Evolutionary conservation across 352 stramenopile genomes (phyloP), one percentile per base, ranked within the genome.

Genomic region (Elongisporangium senticosum): DNA sequence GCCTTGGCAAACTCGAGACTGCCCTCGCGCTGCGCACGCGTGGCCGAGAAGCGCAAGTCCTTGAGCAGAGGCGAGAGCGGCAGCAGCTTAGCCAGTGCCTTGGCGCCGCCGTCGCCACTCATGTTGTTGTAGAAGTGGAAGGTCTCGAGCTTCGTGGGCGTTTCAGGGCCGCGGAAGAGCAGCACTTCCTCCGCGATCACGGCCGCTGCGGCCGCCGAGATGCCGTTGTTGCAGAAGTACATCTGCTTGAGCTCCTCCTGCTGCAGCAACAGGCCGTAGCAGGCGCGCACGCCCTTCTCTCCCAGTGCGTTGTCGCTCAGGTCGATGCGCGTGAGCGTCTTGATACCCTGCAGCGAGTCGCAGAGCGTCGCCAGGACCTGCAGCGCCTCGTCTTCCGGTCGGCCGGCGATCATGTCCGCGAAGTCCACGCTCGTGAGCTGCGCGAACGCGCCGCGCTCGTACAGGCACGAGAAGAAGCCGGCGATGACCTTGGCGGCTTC

Each of bases 41-140:
- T 98, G 14, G 91, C 91, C 11, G 94, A 98, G 71, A 98, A 98
- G 21, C 94, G 76, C 66, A 98, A 62, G 66, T 98, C 93, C 39
- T 76, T 77, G 14, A 98, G 73, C 26, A 66, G 61, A 1, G 89
- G 87, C 7, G 82, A 97, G n/a, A 89, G 67, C 48, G 86, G 79
- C 53, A 98, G 66, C 59, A 98, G 76, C 62, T 85, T 78, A 23
- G 85, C 87, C 24, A 97, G 71, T 47, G 91, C 92, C 33, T 85
- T 83, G 37, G 89, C 93, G 17, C 94, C 95, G n/a, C 83, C 89
- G 55, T 97, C 87, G 23, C 93, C 96, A 64, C 89, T 98, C 95
- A 98, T 98, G 70, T 98, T 98, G 73, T 98, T 98, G 81, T 97
- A 98, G 57, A 98, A 98, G 71, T 98, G 93, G 65, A 98, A 91